Percentiles rank a stretch among this genome's conserved stretches.
These are phyloP conservation scores for Rhodofomes roseus DNA, from an alignment of 1,284 basidiomycete species.

Conservation along the genomic window DNA sequence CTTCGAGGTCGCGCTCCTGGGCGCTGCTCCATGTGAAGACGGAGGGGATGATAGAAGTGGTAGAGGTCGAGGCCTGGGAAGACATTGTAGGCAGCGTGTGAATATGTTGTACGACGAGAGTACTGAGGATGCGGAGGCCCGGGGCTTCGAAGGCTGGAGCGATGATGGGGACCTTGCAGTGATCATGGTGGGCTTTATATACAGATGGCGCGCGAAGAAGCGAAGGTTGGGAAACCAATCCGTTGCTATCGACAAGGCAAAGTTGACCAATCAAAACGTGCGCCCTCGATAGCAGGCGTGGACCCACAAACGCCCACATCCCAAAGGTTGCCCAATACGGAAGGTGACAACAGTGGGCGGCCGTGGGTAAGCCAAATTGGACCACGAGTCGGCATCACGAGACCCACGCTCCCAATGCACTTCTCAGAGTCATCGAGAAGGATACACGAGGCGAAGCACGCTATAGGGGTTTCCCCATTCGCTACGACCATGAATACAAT, in stretches of 20 bases:
- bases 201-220: not conserved
- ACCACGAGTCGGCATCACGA: too few species aligned
- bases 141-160: not conserved
- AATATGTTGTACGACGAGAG: not conserved
- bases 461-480: too few species aligned
- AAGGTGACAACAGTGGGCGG: too few species aligned
- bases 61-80: not conserved
- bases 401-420: too few species aligned
- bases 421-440: too few species aligned
- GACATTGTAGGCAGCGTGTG: not conserved
- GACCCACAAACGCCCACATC: not conserved
- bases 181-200: not conserved
- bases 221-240: not conserved
- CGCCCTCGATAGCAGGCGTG: not conserved
- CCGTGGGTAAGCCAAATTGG: too few species aligned
- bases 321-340: too few species aligned
- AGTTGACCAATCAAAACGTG: not conserved
- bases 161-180: not conserved
- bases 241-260: not conserved
- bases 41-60: conserved; percentile 4
- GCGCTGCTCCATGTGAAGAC: conserved; percentile 1
- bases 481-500: too few species aligned
- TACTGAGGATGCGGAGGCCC: too few species aligned
- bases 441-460: too few species aligned
- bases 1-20: conserved; percentile 31